These are phyloP conservation scores for Ilyonectria destructans DNA, from an alignment of 2,329 filamentous ascomycete species.

Conservation along the genomic window DNA sequence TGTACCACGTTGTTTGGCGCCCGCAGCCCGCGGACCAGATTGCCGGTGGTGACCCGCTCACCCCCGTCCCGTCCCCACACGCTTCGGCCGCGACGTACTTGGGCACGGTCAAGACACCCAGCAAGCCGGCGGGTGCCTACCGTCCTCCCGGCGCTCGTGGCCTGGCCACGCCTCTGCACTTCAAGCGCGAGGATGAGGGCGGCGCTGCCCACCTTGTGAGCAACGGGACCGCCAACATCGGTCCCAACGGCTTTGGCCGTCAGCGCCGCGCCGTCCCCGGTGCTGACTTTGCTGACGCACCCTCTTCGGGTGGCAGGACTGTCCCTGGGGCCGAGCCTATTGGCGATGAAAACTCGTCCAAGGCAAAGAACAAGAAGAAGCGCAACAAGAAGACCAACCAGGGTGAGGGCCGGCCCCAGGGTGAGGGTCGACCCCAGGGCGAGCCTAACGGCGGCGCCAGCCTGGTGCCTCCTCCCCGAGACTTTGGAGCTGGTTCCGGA, in stretches of 20 bases:
- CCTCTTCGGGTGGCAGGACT: constrained; percentile 78
- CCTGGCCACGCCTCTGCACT: constrained; percentile 89
- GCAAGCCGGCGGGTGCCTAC: constrained; percentile 97
- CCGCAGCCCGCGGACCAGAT: constrained; percentile 78
- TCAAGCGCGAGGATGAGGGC: constrained; percentile 98
- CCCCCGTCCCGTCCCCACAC: constrained; percentile 83
- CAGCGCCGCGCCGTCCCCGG: constrained; percentile 87
- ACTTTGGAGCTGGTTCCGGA: constrained; percentile 58
- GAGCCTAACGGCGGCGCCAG: constrained; percentile 64
- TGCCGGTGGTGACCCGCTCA: constrained; percentile 78
- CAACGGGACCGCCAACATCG: constrained; percentile 81
- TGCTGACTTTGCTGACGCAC: constrained; percentile 80
- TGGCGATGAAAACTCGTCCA: constrained; percentile 82
- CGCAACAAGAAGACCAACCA: constrained; percentile 92
- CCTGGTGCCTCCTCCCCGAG: constrained; percentile 64
- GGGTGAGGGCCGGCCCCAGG: constrained; percentile 72
- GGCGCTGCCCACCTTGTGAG: constrained; percentile 88
- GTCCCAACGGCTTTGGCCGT: constrained; percentile 85
- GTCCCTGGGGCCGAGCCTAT: constrained; percentile 75
- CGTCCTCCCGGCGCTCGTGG: constrained; percentile 95
- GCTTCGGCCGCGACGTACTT: constrained; percentile 87
- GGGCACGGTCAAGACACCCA: constrained; percentile 91
- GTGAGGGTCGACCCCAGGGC: constrained; percentile 70
- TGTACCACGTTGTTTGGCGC: constrained; percentile 93
- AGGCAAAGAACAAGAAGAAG: constrained; percentile 99